These are phyloP conservation scores for Lachnellula occidentalis DNA, from an alignment of 2,329 filamentous ascomycete genomes.

Conservation along the genomic window DNA sequence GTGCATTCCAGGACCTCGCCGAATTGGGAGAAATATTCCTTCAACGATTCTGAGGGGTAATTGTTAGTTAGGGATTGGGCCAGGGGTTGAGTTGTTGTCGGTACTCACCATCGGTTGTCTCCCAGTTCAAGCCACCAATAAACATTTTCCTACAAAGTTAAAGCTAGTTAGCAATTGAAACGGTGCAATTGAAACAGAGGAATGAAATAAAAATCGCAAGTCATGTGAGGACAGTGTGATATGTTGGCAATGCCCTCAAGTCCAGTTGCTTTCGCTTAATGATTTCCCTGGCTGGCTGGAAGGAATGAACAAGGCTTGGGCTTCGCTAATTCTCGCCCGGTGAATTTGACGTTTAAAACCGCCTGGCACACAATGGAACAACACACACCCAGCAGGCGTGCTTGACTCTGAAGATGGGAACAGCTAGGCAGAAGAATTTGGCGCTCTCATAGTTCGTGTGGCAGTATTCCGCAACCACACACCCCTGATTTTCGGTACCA, in stretches of 20 bases:
- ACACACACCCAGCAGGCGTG: not conserved
- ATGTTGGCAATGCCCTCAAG: not conserved
- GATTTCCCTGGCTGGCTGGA: not conserved
- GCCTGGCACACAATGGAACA: not conserved
- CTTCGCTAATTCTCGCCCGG: constrained; percentile 2
- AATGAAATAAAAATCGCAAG: constrained; percentile 3
- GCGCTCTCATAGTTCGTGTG: not conserved
- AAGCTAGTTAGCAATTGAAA: constrained; percentile 22
- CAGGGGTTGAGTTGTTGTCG: not conserved
- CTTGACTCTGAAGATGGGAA: not conserved
- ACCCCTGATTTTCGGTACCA: constrained; percentile 2
- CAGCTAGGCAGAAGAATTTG: not conserved
- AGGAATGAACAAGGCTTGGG: not conserved
- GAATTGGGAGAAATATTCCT: constrained; percentile 96
- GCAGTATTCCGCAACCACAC: not conserved
- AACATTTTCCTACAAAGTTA: constrained; percentile 85
- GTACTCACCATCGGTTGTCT: constrained; percentile 89
- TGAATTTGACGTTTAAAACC: not conserved
- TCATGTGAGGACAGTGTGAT: not conserved
- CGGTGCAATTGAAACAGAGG: constrained; percentile 1
- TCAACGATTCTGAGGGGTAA: constrained; percentile 70
- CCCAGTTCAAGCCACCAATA: constrained; percentile 97
- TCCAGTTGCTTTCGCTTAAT: not conserved
- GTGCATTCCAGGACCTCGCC: constrained; percentile 97
- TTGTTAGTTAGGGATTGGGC: constrained; percentile 4